A percentile compares a stretch with the other conserved stretches of the same genome.
phyloP scores from a whole-genome alignment of 768 basidiomycete species.

The Trametes elegans region DNA sequence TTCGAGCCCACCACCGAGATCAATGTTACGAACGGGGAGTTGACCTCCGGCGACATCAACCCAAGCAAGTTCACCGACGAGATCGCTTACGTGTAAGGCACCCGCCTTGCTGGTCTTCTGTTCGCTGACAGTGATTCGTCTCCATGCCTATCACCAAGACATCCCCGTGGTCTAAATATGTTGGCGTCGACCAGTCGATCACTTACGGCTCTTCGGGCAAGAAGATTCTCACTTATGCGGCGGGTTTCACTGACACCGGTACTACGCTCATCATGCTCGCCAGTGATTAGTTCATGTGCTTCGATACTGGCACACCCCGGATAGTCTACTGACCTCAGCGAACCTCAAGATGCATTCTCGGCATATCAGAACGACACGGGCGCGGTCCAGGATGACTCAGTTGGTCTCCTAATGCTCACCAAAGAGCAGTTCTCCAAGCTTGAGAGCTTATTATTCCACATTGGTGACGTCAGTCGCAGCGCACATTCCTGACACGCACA shows the following conservation, averaged over 20 bases:
- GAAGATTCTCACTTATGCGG: slow-evolving; percentile 27
- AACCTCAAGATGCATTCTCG: slow-evolving; percentile 23
- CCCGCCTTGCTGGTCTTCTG: neutral
- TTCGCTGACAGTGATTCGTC: neutral
- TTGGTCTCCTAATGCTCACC: slow-evolving; percentile 26
- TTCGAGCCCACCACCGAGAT: slow-evolving; percentile 33
- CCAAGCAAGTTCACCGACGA: slow-evolving; percentile 32
- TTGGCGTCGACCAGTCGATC: slow-evolving; percentile 37
- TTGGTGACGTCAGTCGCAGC: slow-evolving; percentile 17
- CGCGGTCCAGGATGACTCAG: slow-evolving; percentile 24
- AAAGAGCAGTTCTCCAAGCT: slow-evolving; percentile 19
- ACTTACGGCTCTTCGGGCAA: slow-evolving; percentile 27
- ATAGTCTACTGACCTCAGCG: neutral
- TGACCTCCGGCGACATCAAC: slow-evolving; percentile 38
- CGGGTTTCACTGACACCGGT: slow-evolving; percentile 40
- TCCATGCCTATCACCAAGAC: slow-evolving; percentile 32
- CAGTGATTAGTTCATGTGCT: slow-evolving; percentile 25
- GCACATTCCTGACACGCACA: too few relatives aligned
- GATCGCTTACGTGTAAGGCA: slow-evolving; percentile 29
- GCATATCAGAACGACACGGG: slow-evolving; percentile 26
- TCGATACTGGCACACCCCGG: too few relatives aligned
- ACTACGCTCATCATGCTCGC: slow-evolving; percentile 36
- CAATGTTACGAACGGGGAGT: slow-evolving; percentile 33
- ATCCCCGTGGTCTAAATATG: slow-evolving; percentile 31
- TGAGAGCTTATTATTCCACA: slow-evolving; percentile 27